phyloP scores from a whole-genome alignment of 2,329 filamentous ascomycete species.

The Microdochium bolleyi region DNA sequence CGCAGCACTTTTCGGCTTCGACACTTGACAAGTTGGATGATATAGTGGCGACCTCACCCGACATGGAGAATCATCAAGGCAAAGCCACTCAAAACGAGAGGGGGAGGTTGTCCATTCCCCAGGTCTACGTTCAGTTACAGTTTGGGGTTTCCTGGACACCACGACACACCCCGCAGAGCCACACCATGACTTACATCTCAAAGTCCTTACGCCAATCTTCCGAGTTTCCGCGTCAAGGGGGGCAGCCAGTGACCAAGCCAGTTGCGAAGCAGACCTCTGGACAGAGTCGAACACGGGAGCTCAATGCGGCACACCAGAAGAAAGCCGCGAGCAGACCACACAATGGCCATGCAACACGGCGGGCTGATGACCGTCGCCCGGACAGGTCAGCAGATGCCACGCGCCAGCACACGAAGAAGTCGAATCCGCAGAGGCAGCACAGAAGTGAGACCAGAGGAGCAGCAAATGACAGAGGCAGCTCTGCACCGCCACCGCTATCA shows the following conservation, averaged over 20 bases:
- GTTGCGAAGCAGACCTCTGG: neutral
- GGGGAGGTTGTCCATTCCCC: conserved; percentile 23
- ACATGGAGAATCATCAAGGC: neutral
- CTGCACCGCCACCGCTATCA: conserved; percentile 39
- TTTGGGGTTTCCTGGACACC: conserved; percentile 42
- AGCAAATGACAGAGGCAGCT: conserved; percentile 36
- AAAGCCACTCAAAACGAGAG: conserved; percentile 11
- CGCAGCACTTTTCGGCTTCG: too few species aligned
- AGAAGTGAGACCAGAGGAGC: conserved; percentile 14
- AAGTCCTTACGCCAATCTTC: conserved; percentile 30
- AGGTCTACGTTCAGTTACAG: conserved; percentile 42
- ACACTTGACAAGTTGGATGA: neutral
- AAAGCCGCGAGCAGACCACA: neutral
- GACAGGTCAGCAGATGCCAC: neutral
- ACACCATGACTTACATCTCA: conserved; percentile 39
- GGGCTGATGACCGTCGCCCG: neutral
- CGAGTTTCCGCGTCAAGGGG: conserved; percentile 19
- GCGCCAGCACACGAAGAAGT: neutral
- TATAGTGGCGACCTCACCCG: neutral
- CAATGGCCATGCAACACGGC: neutral
- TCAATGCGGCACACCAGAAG: neutral
- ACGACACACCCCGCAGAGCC: conserved; percentile 32
- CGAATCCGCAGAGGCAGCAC: conserved; percentile 5
- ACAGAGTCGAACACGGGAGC: neutral
- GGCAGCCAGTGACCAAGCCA: conserved; percentile 8